Base-by-base conservation (phyloP, 2,329 filamentous ascomycete species). In the Talaromyces sp. region DNA sequence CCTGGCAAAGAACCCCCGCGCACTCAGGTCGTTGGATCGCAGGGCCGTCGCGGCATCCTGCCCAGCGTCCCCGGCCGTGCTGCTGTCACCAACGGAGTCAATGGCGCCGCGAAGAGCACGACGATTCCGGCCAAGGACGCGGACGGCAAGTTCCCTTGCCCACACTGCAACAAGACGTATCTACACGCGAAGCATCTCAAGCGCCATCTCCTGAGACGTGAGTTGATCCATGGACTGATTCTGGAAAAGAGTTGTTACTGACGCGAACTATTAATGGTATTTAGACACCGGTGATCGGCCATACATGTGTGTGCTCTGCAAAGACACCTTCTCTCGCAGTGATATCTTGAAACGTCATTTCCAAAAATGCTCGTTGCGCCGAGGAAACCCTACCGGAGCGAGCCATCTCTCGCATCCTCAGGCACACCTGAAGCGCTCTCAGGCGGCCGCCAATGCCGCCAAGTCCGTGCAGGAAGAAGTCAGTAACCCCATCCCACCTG, bases 341-440 rank as follows among this genome's bases (percentile, higher is more conserved):
- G 94, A 99, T 74, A 97, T 99, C 66, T 81, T 99, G 70, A 99
- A 99, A 83, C 91, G 94, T 66, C 94, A 99, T 79, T 99, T 97
- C 79, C 92, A 97, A 77, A 99, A 99, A 81, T 99, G 94, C 80
- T 97, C 94, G 43, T 91, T 97, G 66, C 88, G 94, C 70, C 88
- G 94, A 73, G 94, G 94, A 61, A 97, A 97, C 78, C 93, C 94
- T 58, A 96, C 92, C 17, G 92, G 92, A 68, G 91, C 91, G 64
- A 96, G 90, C 72, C 94, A 99, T 79, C 78, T 99, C 76, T 95
- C 92, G 67, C 92, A 97, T 77, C 91, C 92, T 38, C 90, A 93
- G 76, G 89, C 90, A 65, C 91, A 95, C 77, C 83, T 94, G 71
- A 93, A 92, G 81, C 92, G 92, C 79, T 75, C 76, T 69, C 79